phyloP scores from a whole-genome alignment of 78 protist genomes.

The Paratrimastix pyriformis region DNA sequence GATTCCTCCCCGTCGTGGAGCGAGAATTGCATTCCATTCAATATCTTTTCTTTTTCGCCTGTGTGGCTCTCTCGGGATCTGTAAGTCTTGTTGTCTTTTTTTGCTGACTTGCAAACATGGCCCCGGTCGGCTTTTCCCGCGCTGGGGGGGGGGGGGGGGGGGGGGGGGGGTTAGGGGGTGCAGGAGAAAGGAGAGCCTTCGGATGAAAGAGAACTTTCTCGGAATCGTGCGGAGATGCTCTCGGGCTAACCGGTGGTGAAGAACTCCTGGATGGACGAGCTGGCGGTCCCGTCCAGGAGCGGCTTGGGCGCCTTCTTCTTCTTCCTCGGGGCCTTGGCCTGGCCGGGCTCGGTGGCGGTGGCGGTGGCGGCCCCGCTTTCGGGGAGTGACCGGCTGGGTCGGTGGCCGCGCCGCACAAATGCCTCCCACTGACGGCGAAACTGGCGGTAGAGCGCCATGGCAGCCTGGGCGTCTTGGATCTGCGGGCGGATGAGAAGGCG shows the following conservation, averaged over 20 bases:
- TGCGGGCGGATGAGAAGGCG: too few relatives aligned
- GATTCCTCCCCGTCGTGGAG: too few relatives aligned
- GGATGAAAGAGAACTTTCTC: neutral
- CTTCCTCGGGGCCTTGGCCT: neutral
- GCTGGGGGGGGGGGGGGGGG: too few relatives aligned
- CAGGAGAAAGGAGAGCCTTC: neutral
- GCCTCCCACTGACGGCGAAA: neutral
- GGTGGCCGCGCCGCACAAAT: too few relatives aligned
- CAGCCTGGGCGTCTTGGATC: neutral
- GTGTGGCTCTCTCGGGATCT: too few relatives aligned
- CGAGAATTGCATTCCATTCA: too few relatives aligned
- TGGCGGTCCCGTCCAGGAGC: neutral
- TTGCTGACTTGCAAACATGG: neutral
- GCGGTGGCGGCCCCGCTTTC: neutral
- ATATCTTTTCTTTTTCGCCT: too few relatives aligned
- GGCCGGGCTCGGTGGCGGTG: neutral
- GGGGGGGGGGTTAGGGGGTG: too few relatives aligned
- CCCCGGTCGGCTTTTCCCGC: neutral
- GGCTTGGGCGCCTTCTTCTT: neutral
- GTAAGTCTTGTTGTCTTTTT: neutral
- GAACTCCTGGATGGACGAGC: neutral
- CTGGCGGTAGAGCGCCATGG: slow-evolving; percentile 3
- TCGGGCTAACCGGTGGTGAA: neutral
- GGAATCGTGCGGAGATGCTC: neutral
- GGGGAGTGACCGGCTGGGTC: neutral